Evolutionary conservation across 1,139 yeast genomes (phyloP).

Genomic region (Candida glucosophila): DNA sequence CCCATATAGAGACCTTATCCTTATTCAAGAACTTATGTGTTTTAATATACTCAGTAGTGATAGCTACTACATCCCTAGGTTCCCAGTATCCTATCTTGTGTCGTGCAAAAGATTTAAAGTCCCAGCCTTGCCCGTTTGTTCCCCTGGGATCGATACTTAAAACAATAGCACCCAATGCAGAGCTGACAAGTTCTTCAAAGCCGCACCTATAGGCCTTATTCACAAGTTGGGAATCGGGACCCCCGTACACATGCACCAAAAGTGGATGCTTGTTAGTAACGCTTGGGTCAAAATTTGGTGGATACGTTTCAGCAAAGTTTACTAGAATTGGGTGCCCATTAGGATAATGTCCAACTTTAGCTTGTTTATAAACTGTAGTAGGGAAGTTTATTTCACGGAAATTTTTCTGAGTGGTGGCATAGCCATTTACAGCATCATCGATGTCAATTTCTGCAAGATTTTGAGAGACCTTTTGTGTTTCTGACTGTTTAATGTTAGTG

Average conservation of each 20-base stretch:
- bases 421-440: conserved; percentile 21
- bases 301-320: conserved; percentile 68
- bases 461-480: not conserved
- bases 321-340: conserved; percentile 32
- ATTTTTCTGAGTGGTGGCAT: conserved; percentile 10
- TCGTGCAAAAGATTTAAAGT: conserved; percentile 57
- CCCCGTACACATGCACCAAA: conserved; percentile 81
- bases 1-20: conserved; percentile 73
- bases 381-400: conserved; percentile 44
- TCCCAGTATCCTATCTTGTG: conserved; percentile 79
- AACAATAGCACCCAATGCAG: conserved; percentile 65
- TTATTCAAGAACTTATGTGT: conserved; percentile 48
- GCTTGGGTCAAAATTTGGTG: conserved; percentile 61
- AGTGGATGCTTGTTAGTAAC: conserved; percentile 60
- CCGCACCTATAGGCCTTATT: conserved; percentile 45
- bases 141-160: conserved; percentile 91
- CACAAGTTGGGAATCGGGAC: conserved; percentile 84
- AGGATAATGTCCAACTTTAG: conserved; percentile 31
- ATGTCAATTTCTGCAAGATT: conserved; percentile 6
- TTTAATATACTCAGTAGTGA: conserved; percentile 54
- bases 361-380: conserved; percentile 37
- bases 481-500: too few species aligned
- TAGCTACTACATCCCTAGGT: conserved; percentile 67
- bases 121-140: conserved; percentile 86
- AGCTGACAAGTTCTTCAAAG: conserved; percentile 63